phyloP scores from a whole-genome alignment of 495 filamentous ascomycete genomes.

The Elasticomyces elasticus region DNA sequence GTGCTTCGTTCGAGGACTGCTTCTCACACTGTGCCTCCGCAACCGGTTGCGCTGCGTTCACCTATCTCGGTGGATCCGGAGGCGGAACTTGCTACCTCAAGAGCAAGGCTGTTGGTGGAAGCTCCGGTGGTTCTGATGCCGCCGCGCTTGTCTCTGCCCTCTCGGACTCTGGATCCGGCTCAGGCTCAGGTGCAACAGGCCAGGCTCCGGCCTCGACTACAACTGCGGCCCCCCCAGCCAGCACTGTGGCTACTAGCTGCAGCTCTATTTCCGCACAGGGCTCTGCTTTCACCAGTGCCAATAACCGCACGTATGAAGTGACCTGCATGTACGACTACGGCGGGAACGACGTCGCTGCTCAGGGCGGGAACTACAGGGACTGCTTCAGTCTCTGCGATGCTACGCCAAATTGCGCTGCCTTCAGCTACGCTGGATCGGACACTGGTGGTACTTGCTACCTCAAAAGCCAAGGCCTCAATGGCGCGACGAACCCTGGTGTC shows the following conservation, averaged over 20 bases:
- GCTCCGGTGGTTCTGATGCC: background rate
- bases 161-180: background rate
- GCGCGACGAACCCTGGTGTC: background rate
- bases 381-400: slow-evolving; percentile 9
- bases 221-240: background rate
- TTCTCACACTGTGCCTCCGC: slow-evolving; percentile 10
- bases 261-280: background rate
- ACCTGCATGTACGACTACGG: slow-evolving; percentile 7
- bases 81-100: slow-evolving; percentile 22
- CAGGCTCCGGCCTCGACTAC: background rate
- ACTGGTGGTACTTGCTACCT: slow-evolving; percentile 10
- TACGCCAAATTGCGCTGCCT: slow-evolving; percentile 4
- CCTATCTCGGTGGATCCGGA: slow-evolving; percentile 9
- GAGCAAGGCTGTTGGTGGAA: background rate
- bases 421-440: background rate
- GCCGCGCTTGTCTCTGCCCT: background rate
- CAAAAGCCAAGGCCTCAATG: background rate
- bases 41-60: slow-evolving; percentile 13
- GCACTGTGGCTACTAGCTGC: background rate
- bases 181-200: background rate
- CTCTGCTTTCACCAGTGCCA: slow-evolving; percentile 1
- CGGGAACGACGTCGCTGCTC: slow-evolving; percentile 1
- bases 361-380: background rate
- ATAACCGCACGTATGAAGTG: slow-evolving; percentile 2
- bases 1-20: slow-evolving; percentile 8